Conservation (phyloP, 2,329 filamentous ascomycete genomes). For the Cladosporium velox region DNA sequence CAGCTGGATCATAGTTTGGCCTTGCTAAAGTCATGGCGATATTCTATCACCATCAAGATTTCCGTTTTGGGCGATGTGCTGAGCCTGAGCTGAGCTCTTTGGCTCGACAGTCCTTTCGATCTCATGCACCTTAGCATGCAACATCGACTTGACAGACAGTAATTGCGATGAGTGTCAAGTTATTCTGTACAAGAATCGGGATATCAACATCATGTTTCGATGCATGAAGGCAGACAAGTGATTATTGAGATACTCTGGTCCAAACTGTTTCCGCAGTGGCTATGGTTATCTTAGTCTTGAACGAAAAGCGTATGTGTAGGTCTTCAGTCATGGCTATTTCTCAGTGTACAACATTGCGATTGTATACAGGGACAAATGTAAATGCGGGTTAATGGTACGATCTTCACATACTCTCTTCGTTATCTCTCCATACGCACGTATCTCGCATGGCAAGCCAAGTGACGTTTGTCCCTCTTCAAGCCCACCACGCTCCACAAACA, state of each 20-base stretch:
- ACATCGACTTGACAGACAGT: background rate
- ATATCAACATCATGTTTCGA: background rate
- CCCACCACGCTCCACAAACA: slow-evolving; percentile 9
- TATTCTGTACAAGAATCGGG: background rate
- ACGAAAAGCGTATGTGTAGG: background rate
- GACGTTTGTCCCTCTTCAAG: slow-evolving; percentile 10
- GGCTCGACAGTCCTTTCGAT: background rate
- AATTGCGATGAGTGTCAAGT: background rate
- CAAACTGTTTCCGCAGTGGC: background rate
- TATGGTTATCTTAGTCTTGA: background rate
- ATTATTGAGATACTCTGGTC: background rate
- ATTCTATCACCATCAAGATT: background rate
- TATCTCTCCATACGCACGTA: background rate
- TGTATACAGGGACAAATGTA: background rate
- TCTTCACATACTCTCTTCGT: background rate
- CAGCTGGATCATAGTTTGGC: background rate
- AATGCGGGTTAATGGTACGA: background rate
- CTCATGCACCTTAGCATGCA: background rate
- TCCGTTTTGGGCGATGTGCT: background rate
- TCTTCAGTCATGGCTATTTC: background rate
- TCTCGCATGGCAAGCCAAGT: background rate
- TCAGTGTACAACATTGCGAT: background rate
- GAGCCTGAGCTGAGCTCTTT: background rate
- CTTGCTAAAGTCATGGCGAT: background rate
- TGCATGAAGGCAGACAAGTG: background rate